A percentile compares a stretch with the other conserved stretches of the same genome.
Evolutionary conservation across 768 basidiomycete species (phyloP).

Genomic region (Tylopilus balloui): DNA sequence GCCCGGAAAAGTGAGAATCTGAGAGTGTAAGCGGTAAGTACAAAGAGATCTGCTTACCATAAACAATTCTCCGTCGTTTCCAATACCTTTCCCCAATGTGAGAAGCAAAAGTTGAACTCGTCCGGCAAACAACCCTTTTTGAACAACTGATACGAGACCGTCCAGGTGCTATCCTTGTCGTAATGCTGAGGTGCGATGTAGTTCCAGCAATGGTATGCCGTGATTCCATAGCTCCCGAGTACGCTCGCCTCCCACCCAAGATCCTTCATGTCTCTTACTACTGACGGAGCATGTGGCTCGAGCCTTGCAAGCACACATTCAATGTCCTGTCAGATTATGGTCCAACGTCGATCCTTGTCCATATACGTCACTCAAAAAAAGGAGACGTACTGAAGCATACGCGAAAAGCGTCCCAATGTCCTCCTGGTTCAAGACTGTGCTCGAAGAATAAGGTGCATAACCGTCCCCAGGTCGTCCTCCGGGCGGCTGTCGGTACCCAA

Average conservation of each 20-base stretch:
- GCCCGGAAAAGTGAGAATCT: too few relatives aligned
- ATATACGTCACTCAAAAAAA: background rate
- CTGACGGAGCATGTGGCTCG: background rate
- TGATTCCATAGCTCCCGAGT: constrained; percentile 1
- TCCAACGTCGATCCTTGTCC: too few relatives aligned
- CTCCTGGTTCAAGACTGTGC: background rate
- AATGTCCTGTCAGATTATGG: background rate
- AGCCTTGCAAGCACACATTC: background rate
- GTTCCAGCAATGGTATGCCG: constrained; percentile 8
- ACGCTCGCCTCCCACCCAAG: background rate
- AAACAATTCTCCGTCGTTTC: constrained; percentile 1
- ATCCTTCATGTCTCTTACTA: background rate
- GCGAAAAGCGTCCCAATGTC: background rate
- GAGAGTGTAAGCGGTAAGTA: background rate
- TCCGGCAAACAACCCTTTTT: background rate
- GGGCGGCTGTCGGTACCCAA: background rate
- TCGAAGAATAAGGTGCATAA: background rate
- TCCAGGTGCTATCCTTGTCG: background rate
- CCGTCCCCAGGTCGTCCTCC: constrained; percentile 2
- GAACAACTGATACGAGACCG: constrained; percentile 1
- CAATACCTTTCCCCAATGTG: background rate
- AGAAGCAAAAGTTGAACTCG: constrained; percentile 8
- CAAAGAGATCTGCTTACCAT: background rate
- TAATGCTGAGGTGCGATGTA: constrained; percentile 1
- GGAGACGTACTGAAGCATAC: background rate